These are phyloP conservation scores for Hymenoscyphus infarciens DNA, from an alignment of 2,329 filamentous ascomycete genomes.

Conservation along the genomic window DNA sequence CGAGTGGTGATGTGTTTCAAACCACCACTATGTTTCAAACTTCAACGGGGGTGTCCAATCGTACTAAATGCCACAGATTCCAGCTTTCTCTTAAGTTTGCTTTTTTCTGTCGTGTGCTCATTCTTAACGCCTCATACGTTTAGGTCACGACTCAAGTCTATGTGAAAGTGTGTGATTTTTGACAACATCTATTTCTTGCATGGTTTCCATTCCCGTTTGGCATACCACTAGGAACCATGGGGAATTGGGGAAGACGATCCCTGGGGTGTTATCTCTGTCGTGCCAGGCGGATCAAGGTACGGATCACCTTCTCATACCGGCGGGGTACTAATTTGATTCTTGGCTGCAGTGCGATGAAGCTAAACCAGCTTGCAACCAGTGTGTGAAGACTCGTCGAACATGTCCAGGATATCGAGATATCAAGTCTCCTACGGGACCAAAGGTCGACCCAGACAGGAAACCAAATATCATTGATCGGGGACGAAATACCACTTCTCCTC, in stretches of 20 bases:
- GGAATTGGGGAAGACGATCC: not conserved
- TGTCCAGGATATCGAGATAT: not conserved
- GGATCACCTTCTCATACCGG: not conserved
- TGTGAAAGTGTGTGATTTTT: too few species aligned
- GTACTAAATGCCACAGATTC: too few species aligned
- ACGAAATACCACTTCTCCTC: not conserved
- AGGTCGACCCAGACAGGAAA: not conserved
- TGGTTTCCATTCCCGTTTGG: too few species aligned
- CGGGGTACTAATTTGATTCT: not conserved
- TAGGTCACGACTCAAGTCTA: too few species aligned
- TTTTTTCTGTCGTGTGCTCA: too few species aligned
- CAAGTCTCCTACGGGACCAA: not conserved
- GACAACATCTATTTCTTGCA: too few species aligned
- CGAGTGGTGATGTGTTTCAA: too few species aligned
- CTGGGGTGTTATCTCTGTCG: slow-evolving; percentile 1
- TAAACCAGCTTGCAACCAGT: slow-evolving; percentile 2
- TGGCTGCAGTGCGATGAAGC: not conserved
- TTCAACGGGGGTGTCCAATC: too few species aligned
- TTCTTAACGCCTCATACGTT: too few species aligned
- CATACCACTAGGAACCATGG: not conserved
- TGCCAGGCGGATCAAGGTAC: not conserved
- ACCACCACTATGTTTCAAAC: too few species aligned
- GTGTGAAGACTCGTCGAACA: not conserved
- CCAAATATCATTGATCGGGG: not conserved
- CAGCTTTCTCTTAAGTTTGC: too few species aligned